These are phyloP conservation scores for Fusarium scirpi DNA, from an alignment of 2,329 filamentous ascomycete species.

Conservation along the genomic window DNA sequence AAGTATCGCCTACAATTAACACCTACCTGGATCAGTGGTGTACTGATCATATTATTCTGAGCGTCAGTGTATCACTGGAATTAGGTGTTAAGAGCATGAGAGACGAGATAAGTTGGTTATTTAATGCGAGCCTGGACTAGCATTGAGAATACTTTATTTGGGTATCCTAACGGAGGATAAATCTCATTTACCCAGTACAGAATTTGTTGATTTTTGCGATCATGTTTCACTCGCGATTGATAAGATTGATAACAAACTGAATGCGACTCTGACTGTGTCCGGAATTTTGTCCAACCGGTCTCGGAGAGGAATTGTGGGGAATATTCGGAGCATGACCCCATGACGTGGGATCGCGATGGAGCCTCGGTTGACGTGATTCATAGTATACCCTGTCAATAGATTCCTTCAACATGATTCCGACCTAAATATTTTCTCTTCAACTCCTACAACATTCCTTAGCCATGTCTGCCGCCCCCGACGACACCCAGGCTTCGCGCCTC, in stretches of 20 bases:
- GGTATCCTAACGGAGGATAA: neutral
- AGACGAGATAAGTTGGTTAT: neutral
- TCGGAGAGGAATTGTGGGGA: constrained; percentile 30
- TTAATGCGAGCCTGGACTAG: neutral
- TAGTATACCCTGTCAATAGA: neutral
- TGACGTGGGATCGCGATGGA: constrained; percentile 40
- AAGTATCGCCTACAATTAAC: rapidly evolving
- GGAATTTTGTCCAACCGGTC: constrained; percentile 22
- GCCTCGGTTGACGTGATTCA: constrained; percentile 34
- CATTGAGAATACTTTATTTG: neutral
- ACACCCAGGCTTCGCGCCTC: constrained; percentile 32
- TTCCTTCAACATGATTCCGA: constrained; percentile 21
- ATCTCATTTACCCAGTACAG: neutral
- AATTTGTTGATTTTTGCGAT: neutral
- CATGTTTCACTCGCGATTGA: neutral
- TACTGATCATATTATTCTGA: neutral
- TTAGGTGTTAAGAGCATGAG: rapidly evolving
- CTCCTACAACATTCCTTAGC: neutral
- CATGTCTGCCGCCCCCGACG: constrained; percentile 40
- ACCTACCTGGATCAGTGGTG: neutral
- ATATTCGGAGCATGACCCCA: constrained; percentile 24
- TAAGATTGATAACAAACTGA: constrained; percentile 9
- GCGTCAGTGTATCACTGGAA: no score
- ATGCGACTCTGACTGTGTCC: neutral
- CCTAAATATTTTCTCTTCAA: neutral